Conservation (phyloP, 2,329 filamentous ascomycete species). For the Ophiostoma ulmi region DNA sequence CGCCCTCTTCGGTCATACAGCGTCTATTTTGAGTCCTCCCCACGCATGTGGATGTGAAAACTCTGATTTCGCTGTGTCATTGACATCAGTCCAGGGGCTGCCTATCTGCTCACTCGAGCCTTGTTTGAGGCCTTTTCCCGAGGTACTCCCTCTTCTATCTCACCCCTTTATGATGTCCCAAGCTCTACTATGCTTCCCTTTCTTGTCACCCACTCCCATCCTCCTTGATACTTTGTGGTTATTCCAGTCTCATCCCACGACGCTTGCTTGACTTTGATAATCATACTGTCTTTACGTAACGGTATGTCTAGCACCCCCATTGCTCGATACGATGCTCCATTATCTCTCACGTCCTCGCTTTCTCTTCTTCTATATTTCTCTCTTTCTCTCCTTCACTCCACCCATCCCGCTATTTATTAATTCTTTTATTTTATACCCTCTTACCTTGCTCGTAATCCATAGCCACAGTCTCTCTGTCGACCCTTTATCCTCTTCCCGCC, state of each 20-base stretch:
- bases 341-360: not conserved
- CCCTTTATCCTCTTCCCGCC: not conserved
- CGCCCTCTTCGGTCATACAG: not conserved
- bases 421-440: not conserved
- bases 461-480: not conserved
- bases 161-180: not conserved
- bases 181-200: not conserved
- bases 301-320: not conserved
- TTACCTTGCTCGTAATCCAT: not conserved
- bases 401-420: not conserved
- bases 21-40: not conserved
- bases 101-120: not conserved
- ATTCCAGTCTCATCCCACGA: not conserved
- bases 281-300: conserved; percentile 3
- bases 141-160: not conserved
- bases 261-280: not conserved
- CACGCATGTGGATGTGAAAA: not conserved
- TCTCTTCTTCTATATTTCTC: not conserved
- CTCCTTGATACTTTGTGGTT: not conserved
- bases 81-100: not conserved
- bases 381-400: not conserved
- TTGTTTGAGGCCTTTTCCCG: not conserved
- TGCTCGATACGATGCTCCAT: not conserved
- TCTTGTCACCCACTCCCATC: too few species aligned
- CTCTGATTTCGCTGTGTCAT: conserved; percentile 4